Base-by-base conservation (phyloP, 441 rosid species). In the Theobroma grandiflorum region DNA sequence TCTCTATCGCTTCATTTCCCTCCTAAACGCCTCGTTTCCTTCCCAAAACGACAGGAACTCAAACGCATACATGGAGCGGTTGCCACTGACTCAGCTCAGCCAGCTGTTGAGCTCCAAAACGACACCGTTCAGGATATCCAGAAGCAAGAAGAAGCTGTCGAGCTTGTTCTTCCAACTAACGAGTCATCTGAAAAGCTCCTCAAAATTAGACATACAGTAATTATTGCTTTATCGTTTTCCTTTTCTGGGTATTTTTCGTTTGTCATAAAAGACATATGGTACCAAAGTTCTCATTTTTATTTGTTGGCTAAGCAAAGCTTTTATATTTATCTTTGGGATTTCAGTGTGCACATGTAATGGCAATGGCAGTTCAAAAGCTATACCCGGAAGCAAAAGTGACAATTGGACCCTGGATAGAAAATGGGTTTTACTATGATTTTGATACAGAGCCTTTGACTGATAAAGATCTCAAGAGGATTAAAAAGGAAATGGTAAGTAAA, bases 331-430 rank as follows among this genome's bases (percentile, higher is more conserved):
- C 37, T 71, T 20, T 58, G 73, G 52, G 35, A 53, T 72, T 85
- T 57, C 87, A 96, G 99, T 91, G 98, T 85, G 98, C 99, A 0
- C 99, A 96, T 88, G 98, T 96, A 66, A 93, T 96, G 99, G 99
- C 98, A 33, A 96, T 96, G 99, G 98, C 99, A 57, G 98, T 94
- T 86, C 99, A 96, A 81, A 96, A 85, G 90, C 89, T 96, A 72
- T 92, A 78, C 80, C 97, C 98, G 1, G 88, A 92, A 80, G 98
- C 98, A 5, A 96, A 96, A 90, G 99, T 96, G 71, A 93, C 98
- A 0, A 91, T 96, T 80, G 99, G 99, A 33, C 98, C 99, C 1
- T 96, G 99, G 99, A 94, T 96, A 70, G 98, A 94, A n/a, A 93
- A 88, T 35, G 98, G 99, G 37, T 96, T 96, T 80, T 96, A 94